These are phyloP conservation scores for Chaetoscypha palmicola DNA, from an alignment of 2,329 filamentous ascomycete species.

Conservation along the genomic window DNA sequence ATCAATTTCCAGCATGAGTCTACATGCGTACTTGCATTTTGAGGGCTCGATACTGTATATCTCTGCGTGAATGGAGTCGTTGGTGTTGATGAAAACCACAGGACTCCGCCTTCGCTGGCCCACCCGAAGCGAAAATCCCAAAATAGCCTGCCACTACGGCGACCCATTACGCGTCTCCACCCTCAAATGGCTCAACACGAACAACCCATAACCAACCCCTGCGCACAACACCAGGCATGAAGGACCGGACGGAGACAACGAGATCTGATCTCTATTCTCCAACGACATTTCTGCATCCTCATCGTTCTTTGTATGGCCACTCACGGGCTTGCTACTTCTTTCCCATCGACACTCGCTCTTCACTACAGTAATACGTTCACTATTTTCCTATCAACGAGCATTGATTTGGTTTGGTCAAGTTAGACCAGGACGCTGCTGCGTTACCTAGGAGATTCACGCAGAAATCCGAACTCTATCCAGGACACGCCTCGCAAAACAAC, in stretches of 20 bases:
- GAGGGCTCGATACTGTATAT: too few species aligned
- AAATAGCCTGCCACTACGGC: background rate
- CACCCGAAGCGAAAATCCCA: too few species aligned
- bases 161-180: background rate
- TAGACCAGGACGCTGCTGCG: slow-evolving; percentile 3
- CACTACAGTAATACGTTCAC: slow-evolving; percentile 12
- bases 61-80: too few species aligned
- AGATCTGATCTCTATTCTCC: slow-evolving; percentile 1
- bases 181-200: background rate
- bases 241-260: background rate
- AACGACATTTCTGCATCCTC: slow-evolving; percentile 1
- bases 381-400: slow-evolving; percentile 5
- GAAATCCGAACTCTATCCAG: background rate
- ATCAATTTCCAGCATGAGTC: too few species aligned
- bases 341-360: slow-evolving; percentile 17
- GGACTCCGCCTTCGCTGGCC: too few species aligned
- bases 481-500: background rate
- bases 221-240: background rate
- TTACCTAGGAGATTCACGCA: slow-evolving; percentile 17
- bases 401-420: background rate
- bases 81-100: too few species aligned
- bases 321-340: slow-evolving; percentile 1
- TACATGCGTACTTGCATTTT: too few species aligned
- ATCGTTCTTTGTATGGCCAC: background rate
- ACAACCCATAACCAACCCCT: background rate